phyloP scores from a whole-genome alignment of 441 rosid species.

The Isatis lusitanica region DNA sequence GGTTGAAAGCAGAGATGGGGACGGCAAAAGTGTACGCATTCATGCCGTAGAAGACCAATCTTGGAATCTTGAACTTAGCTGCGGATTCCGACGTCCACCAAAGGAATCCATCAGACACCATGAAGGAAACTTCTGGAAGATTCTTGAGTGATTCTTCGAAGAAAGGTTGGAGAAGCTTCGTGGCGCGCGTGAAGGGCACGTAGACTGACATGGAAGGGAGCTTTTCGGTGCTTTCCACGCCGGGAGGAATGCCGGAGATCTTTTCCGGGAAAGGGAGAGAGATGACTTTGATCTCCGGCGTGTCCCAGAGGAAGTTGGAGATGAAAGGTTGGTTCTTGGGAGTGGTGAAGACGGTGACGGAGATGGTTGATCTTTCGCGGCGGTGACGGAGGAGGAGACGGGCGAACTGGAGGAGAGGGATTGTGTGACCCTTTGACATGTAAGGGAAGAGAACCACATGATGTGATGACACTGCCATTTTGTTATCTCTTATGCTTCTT shows the following conservation, averaged over 20 bases:
- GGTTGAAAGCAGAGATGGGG: background rate
- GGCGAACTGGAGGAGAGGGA: conserved; percentile 1
- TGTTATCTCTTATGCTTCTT: background rate
- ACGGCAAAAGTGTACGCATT: conserved; percentile 31
- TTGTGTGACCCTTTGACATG: conserved; percentile 10
- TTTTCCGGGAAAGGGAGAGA: conserved; percentile 55
- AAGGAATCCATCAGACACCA: conserved; percentile 66
- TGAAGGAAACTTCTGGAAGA: conserved; percentile 48
- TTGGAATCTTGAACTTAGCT: conserved; percentile 53
- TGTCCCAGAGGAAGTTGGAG: conserved; percentile 43
- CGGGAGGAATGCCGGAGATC: conserved; percentile 48
- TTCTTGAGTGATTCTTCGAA: conserved; percentile 46
- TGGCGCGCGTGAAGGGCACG: conserved; percentile 50
- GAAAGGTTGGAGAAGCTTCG: conserved; percentile 54
- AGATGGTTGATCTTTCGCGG: conserved; percentile 29
- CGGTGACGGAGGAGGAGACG: conserved; percentile 25
- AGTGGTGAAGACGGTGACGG: conserved; percentile 61
- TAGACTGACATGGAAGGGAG: conserved; percentile 63
- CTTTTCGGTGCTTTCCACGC: conserved; percentile 62
- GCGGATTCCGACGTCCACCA: conserved; percentile 83
- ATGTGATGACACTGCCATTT: background rate
- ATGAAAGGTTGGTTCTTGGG: conserved; percentile 57
- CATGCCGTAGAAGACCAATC: conserved; percentile 53
- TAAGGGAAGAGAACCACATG: conserved; percentile 13
- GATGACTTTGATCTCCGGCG: conserved; percentile 42